Base-by-base conservation (phyloP, 306 rosid species). In the Dryas drummondii region DNA sequence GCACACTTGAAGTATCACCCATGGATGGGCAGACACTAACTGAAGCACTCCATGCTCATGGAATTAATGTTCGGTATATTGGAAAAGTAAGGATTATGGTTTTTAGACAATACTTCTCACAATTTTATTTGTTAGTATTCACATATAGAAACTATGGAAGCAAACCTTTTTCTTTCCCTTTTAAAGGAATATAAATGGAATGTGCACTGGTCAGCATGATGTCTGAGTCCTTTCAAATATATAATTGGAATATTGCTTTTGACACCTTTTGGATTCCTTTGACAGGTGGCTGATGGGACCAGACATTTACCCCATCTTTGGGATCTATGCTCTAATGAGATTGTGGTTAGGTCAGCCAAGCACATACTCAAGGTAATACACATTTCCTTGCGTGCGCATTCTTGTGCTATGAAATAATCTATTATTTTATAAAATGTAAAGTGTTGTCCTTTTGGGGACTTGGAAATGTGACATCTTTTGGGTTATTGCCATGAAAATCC, bases 1-100 rank as follows among this genome's bases (percentile, higher is more conserved):
- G 98, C 82, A 90, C 93, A 0, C 97, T 96, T 70, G 99, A 96
- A 92, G 97, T 96, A 76, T 96, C 99, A 3, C 99, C 99, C 5
- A 96, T 96, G 99, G 99, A 96, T 83, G 98, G 99, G 64, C 99
- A 92, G 82, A 96, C 99, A 64, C 74, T 96, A 73, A 90, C 97
- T 65, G 99, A 96, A 85, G 99, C 97, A 62, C 92, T 96, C 56
- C 99, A 96, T 84, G 99, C 98, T 76, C 97, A 92, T 82, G 99
- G 99, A 82, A 90, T 96, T 68, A 96, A 92, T 82, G 85, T 96
- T 84, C 99, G 99, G 64, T 92, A 96, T 71, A 85, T 96, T 77
- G 99, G 99, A 83, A 92, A 89, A 75, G 99, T 96, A 85, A 75
- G 89, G 62, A 67, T 53, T 62, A 16, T 42, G 40, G 67, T 78